Evolutionary conservation across 2,329 filamentous ascomycete genomes (phyloP), one percentile per base, ranked within the genome.

Genomic region (Fusarium decemcellulare): DNA sequence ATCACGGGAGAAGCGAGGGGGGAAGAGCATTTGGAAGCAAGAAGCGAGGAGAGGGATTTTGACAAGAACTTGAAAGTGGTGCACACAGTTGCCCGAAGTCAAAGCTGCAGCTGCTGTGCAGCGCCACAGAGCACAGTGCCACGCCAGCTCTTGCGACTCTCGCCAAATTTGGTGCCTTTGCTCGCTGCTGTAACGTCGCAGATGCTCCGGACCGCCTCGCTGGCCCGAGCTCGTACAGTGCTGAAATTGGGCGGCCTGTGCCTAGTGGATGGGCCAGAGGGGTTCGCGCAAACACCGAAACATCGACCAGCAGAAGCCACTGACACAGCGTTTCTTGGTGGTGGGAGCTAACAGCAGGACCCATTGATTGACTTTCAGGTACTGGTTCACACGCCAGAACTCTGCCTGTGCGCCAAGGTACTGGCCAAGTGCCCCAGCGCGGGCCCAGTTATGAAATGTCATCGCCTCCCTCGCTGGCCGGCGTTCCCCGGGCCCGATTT

Each of bases 71-170:
- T 23, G 23, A 23, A 23, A 23, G 23, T 23, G 23, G 23, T 23
- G 23, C 23, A 23, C 23, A 23, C 23, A 23, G 23, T 23, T 23
- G 23, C 23, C 23, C 23, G 23, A 23, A 23, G 23, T 23, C 23
- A 23, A 23, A 23, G 23, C 23, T 23, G 23, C 23, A 23, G 23
- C 50, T 32, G 23, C 50, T 32, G 50, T 42, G 36, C 46, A 43
- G 16, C 46, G 46, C 56, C 56, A 59, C 56, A 59, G 8, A 51
- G 29, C 11, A 70, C 67, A 61, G 67, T 70, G 63, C 64, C 61
- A 66, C 62, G 53, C 54, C 52, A 43, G 40, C 55, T 18, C 36
- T 34, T 23, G 23, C 46, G 8, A 18, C 11, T 9, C 34, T 52
- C 50, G 44, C 54, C 54, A 58, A 50, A 36, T 10, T 9, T 15